Conservation (phyloP, 345 rosid genomes). For the Salix caprea region DNA sequence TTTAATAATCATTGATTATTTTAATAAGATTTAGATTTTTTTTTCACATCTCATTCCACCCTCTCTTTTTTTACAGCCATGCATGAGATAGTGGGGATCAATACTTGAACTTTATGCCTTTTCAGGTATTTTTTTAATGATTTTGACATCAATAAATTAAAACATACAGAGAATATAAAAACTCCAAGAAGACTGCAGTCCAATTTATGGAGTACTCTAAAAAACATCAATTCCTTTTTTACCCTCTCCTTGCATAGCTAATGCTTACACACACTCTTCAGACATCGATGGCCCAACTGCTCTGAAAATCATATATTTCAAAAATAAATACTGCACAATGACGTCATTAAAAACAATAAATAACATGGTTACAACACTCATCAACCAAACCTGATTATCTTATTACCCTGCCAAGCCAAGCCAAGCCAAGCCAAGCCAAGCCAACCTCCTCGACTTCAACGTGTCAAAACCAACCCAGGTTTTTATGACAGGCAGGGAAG, state of each 20-base stretch:
- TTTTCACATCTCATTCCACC: no score
- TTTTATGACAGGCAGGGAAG: neutral
- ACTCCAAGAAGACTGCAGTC: neutral
- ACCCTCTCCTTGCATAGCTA: neutral
- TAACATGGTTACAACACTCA: conserved; percentile 1
- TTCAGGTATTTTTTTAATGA: no score
- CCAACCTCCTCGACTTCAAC: conserved; percentile 5
- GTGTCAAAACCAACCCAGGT: neutral
- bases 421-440: neutral
- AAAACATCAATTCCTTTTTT: neutral
- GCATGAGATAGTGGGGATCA: no score
- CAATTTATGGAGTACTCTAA: neutral
- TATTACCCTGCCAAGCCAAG: conserved; percentile 13
- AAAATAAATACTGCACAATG: conserved; percentile 5
- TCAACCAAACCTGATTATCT: conserved; percentile 15
- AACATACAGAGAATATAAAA: no score
- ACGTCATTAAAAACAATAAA: conserved; percentile 16
- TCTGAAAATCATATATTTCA: conserved; percentile 12
- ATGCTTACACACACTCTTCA: neutral
- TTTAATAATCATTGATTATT: no score
- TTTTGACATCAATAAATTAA: no score
- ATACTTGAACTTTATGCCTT: no score
- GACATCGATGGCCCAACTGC: neutral
- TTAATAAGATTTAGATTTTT: no score
- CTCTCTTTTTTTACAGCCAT: no score